phyloP scores from a whole-genome alignment of 257 asterid genomes.

The Solanum microdontum region DNA sequence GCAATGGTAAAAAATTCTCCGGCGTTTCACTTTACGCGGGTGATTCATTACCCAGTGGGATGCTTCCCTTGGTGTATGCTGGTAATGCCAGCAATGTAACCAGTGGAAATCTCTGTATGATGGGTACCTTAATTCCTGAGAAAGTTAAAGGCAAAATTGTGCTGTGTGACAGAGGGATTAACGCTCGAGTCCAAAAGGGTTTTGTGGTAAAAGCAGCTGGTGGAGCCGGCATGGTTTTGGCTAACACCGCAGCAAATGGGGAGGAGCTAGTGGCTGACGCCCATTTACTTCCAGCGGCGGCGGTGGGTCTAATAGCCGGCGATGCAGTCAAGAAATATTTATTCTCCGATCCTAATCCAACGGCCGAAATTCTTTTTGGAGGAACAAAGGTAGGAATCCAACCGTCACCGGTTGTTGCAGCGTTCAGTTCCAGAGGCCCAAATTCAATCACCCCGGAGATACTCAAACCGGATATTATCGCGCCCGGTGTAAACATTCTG shows the following conservation, averaged over 20 bases:
- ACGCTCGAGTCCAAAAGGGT: constrained; percentile 54
- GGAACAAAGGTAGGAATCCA: constrained; percentile 54
- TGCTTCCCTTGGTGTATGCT: constrained; percentile 70
- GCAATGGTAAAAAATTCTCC: constrained; percentile 54
- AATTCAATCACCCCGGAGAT: constrained; percentile 42
- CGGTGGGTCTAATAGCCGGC: constrained; percentile 47
- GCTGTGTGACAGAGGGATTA: constrained; percentile 60
- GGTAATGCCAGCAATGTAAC: constrained; percentile 52
- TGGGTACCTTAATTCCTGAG: constrained; percentile 48
- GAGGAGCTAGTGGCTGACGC: constrained; percentile 78
- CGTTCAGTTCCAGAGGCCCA: constrained; percentile 76
- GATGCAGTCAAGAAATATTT: constrained; percentile 26
- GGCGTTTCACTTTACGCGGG: constrained; percentile 67
- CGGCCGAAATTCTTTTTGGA: constrained; percentile 36
- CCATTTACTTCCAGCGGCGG: constrained; percentile 52
- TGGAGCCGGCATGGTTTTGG: constrained; percentile 51
- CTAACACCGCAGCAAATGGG: constrained; percentile 59
- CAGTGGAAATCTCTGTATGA: constrained; percentile 68
- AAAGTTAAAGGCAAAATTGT: constrained; percentile 55
- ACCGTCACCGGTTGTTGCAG: constrained; percentile 73
- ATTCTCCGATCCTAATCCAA: constrained; percentile 32
- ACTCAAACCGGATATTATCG: constrained; percentile 61
- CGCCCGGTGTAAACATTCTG: constrained; percentile 69
- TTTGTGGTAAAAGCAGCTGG: constrained; percentile 56
- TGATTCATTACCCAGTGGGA: constrained; percentile 19